A percentile compares a stretch with the other conserved stretches of the same genome.
Evolutionary conservation across 345 rosid species (phyloP).

Genomic region (Eucalyptus leucophloia): DNA sequence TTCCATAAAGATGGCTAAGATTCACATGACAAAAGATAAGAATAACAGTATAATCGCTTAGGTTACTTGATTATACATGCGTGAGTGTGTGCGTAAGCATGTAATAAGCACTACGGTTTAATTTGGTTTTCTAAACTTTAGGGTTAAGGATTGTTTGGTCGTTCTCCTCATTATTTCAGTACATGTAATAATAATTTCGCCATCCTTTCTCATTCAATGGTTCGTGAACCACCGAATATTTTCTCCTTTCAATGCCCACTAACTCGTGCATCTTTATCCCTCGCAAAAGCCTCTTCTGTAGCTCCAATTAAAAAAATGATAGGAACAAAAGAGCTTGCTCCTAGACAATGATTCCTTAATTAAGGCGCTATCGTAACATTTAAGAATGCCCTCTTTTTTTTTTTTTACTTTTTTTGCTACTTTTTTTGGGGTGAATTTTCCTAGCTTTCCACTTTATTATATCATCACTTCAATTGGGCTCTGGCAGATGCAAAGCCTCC

Average conservation of each 20-base stretch:
- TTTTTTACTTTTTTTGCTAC: not conserved
- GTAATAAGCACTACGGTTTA: too few species aligned
- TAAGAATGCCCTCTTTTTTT: not conserved
- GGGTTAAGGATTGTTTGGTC: too few species aligned
- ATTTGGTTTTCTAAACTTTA: too few species aligned
- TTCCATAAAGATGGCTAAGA: too few species aligned
- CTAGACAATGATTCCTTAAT: not conserved
- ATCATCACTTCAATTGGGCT: not conserved
- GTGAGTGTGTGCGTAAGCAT: too few species aligned
- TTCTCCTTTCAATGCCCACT: not conserved
- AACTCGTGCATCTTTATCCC: not conserved
- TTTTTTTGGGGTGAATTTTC: not conserved
- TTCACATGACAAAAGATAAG: too few species aligned
- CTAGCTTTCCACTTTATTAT: not conserved
- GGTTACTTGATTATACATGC: too few species aligned
- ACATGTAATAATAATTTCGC: too few species aligned
- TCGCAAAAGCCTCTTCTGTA: not conserved
- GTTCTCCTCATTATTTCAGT: too few species aligned
- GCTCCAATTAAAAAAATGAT: not conserved
- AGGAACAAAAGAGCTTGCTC: not conserved
- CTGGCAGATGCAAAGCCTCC: not conserved
- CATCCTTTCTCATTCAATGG: too few species aligned
- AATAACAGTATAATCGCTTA: too few species aligned
- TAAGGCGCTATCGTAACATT: not conserved
- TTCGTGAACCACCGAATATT: too few species aligned